Evolutionary conservation across 1,139 yeast species (phyloP).

Genomic region (Hyphopichia wangnamkhiaoensis): DNA sequence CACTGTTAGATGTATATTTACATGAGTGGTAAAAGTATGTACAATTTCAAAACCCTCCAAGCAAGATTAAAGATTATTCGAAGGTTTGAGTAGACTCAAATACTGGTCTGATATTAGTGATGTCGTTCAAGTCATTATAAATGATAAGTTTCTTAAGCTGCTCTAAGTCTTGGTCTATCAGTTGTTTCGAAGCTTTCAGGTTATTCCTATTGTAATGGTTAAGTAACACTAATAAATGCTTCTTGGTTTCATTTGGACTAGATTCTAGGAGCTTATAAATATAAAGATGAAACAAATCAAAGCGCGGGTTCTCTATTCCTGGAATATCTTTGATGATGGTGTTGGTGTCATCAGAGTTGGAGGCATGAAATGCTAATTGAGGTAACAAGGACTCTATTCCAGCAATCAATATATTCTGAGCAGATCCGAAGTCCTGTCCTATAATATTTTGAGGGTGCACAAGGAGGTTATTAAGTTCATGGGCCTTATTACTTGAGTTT

Average conservation of each 20-base stretch:
- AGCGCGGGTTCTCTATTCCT: constrained; percentile 26
- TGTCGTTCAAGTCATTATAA: constrained; percentile 1
- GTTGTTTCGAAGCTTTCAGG: not conserved
- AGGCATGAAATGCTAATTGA: constrained; percentile 20
- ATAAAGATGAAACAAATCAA: constrained; percentile 24
- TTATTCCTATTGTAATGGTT: not conserved
- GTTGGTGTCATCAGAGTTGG: not conserved
- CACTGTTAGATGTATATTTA: not conserved
- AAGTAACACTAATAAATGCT: not conserved
- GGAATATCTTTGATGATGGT: constrained; percentile 9
- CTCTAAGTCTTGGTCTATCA: not conserved
- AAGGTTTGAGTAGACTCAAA: not conserved
- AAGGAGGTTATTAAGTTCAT: constrained; percentile 4
- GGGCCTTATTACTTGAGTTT: not conserved
- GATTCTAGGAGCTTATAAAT: constrained; percentile 7
- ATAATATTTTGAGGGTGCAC: constrained; percentile 18
- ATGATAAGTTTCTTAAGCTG: not conserved
- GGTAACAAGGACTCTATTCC: constrained; percentile 28
- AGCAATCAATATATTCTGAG: constrained; percentile 18
- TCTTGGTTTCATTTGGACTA: not conserved
- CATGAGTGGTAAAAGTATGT: no score
- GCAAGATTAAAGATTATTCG: not conserved
- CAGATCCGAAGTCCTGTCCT: constrained; percentile 15
- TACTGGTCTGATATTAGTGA: not conserved
- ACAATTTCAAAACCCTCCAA: no score